These are phyloP conservation scores for Linum lewisii DNA, from an alignment of 345 rosid species.

Conservation along the genomic window DNA sequence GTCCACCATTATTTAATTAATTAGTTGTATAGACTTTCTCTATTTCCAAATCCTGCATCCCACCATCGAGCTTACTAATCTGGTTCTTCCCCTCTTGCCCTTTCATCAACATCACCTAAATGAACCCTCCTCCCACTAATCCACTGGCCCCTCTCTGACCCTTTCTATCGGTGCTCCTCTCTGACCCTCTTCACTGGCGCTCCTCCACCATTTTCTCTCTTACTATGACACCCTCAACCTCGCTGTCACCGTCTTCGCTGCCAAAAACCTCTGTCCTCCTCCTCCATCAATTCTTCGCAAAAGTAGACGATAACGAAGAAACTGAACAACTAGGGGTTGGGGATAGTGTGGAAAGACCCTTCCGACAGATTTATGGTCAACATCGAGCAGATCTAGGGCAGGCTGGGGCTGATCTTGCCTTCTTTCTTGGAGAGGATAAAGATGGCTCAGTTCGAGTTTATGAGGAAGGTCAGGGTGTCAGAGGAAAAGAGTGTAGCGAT, in stretches of 20 bases:
- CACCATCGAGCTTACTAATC: too few species aligned
- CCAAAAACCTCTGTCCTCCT: constrained; percentile 46
- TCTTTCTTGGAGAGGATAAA: constrained; percentile 34
- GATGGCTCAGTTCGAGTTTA: constrained; percentile 37
- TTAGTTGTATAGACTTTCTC: too few species aligned
- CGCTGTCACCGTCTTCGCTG: constrained; percentile 33
- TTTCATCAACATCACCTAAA: too few species aligned
- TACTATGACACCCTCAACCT: constrained; percentile 73
- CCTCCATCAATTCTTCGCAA: constrained; percentile 47
- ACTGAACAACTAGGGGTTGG: constrained; percentile 30
- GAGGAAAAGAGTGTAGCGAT: constrained; percentile 19
- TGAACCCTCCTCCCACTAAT: too few species aligned
- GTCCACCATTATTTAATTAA: too few species aligned
- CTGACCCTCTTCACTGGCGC: too few species aligned
- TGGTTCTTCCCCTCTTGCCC: too few species aligned
- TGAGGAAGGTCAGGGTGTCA: constrained; percentile 30
- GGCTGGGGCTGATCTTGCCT: constrained; percentile 72
- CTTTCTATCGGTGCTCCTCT: too few species aligned
- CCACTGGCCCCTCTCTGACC: constrained; percentile 38
- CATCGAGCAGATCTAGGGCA: constrained; percentile 69
- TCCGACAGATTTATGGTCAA: constrained; percentile 26
- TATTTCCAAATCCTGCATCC: too few species aligned
- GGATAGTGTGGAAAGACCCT: constrained; percentile 55
- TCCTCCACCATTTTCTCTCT: too few species aligned
- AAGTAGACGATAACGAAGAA: constrained; percentile 17